phyloP scores from a whole-genome alignment of 495 filamentous ascomycete species.

The Monascus purpureus region DNA sequence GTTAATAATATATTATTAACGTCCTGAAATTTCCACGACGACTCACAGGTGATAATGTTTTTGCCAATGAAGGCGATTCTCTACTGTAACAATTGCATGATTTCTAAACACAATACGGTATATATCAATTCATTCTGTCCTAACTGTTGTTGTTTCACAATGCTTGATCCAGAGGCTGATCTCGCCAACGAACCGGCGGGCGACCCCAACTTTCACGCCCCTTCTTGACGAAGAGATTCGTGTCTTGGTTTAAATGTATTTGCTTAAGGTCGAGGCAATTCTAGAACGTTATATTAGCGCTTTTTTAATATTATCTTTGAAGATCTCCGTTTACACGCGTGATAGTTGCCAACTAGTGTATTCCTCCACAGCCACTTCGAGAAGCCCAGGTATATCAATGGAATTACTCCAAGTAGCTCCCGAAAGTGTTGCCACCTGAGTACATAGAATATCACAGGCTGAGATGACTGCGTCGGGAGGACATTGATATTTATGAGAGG shows the following conservation, averaged over 20 bases:
- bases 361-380: constrained; percentile 4
- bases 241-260: not conserved
- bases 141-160: no score
- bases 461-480: constrained; percentile 3
- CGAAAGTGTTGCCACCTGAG: not conserved
- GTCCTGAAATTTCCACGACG: no score
- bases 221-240: constrained; percentile 2
- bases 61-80: no score
- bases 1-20: no score
- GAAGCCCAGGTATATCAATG: constrained; percentile 1
- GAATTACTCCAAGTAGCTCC: constrained; percentile 1
- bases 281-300: constrained; percentile 1
- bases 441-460: not conserved
- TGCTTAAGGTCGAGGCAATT: constrained; percentile 4
- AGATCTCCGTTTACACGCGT: constrained; percentile 2
- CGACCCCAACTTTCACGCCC: constrained; percentile 3
- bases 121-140: no score
- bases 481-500: constrained; percentile 10
- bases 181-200: constrained; percentile 2
- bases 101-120: no score
- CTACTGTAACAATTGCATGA: no score
- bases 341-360: constrained; percentile 3
- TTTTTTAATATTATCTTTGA: constrained; percentile 5
- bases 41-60: no score
- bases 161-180: constrained; percentile 3